Base-by-base conservation (phyloP, 768 basidiomycete genomes). In the Leccinum uliginosum region DNA sequence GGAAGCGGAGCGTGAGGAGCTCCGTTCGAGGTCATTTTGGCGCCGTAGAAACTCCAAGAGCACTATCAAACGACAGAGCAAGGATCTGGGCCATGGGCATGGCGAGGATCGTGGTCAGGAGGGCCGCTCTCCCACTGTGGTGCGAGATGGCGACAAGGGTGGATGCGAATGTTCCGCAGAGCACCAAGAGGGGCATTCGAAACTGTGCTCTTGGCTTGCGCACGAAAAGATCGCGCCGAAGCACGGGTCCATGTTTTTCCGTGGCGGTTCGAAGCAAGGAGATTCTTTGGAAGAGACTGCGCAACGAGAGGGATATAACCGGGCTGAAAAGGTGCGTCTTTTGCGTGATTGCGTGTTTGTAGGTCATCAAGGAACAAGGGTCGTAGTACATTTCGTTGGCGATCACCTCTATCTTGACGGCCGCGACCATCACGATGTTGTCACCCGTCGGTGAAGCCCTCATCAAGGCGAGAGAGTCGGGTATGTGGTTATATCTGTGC, bases 191-290 rank as follows among this genome's bases (percentile, higher is more conserved):
- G n/a, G 5, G 4, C 47, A 44, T 48, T 54, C 38, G 17, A 60
- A 45, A 27, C 40, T 55, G 8, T 34, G 38, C 38, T 40, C 35
- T 3, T 2, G 15, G 14, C 19, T 6, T 44, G 11, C 19, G 40
- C 40, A 19, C 10, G 40, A 43, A 19, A 67, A 69, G 8, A 69
- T 73, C 3, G 64, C 65, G 4, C 68, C 67, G 47, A 74, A 74
- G 55, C 72, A 71, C 38, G 70, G 67, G 7, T 61, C 61, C 4
- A 6, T 59, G 14, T 56, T 68, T 38, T 58, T 48, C 15, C 66
- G 55, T 14, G 48, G 34, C 21, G 56, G 71, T 63, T 26, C 73
- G 67, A 71, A 64, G 63, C 54, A 60, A 6, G 45, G 38, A 10
- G 48, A 38, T 9, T 27, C 15, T 5, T 44, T n/a, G 17, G 45